Evolutionary conservation across 1,284 basidiomycete species (phyloP), one percentile per base, ranked within the genome.

Genomic region (Leccinum pachyderme): DNA sequence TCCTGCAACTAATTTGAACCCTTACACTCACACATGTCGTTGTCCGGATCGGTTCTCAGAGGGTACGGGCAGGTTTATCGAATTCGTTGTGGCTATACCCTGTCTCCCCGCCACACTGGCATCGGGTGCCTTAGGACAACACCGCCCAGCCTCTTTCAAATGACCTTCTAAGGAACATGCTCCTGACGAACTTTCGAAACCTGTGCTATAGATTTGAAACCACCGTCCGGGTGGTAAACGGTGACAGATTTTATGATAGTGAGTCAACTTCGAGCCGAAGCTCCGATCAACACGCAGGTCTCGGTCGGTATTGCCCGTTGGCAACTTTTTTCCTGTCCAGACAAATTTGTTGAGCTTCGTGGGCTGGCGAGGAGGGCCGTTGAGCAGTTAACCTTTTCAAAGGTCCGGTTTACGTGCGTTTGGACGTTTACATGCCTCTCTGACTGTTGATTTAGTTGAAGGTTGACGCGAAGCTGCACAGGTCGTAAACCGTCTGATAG

Each of bases 241-340:
- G 18, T 22, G 18, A 3, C 18, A 39, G 6, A 22, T 22, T 39
- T 39, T 39, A 39, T 39, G 37, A 39, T 8, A 11, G 6, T 8
- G 9, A 18, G 9, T 39, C 18, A 39, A 22, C 18, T n/a, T 39
- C 6, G 8, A 22, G 18, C 6, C 37, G 11, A 22, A 39, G 5
- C 18, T n/a, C 37, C 18, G 18, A 39, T 41, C 18, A 39, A 18
- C 9, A 18, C 15, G 18, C 11, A 41, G 37, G 18, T 41, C 37
- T 3, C 18, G 62, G 62, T 51, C 48, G 44, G 48, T 51, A 5
- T 47, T 49, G 48, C n/a, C 60, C 62, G 60, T 15, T 51, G 25
- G 13, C 22, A 5, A 18, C 18, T 18, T 31, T 2, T 39, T 11
- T 3, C 5, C 33, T 24, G 27, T n/a, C 7, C 35, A 37, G n/a